Conservation (phyloP, 1,284 basidiomycete species). For the Heterobasidion parviporum region DNA sequence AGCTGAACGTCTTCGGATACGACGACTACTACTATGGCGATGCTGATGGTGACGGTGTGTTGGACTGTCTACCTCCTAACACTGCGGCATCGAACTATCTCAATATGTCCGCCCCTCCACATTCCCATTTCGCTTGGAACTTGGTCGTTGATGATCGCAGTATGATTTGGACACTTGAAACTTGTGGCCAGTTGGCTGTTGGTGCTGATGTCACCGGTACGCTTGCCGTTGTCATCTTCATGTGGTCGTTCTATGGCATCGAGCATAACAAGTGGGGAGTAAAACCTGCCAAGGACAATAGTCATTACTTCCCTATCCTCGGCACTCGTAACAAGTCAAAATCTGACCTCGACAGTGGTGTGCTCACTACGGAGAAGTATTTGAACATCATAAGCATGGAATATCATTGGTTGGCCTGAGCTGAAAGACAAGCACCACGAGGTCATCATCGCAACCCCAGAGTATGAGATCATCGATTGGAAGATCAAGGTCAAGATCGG, state of each 20-base stretch:
- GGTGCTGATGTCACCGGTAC: slow-evolving; percentile 78
- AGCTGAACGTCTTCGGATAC: slow-evolving; percentile 83
- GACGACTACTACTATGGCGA: slow-evolving; percentile 91
- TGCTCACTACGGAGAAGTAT: slow-evolving; percentile 54
- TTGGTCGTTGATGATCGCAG: slow-evolving; percentile 71
- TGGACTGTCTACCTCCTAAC: slow-evolving; percentile 87
- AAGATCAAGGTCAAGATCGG: slow-evolving; percentile 95
- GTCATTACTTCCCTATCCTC: slow-evolving; percentile 73
- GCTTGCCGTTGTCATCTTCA: slow-evolving; percentile 79
- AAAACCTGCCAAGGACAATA: slow-evolving; percentile 55
- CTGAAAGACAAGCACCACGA: slow-evolving; percentile 83
- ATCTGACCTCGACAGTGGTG: slow-evolving; percentile 41
- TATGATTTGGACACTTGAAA: slow-evolving; percentile 70
- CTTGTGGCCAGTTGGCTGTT: slow-evolving; percentile 72
- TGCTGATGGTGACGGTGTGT: slow-evolving; percentile 74
- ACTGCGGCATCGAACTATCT: slow-evolving; percentile 78
- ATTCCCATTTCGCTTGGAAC: slow-evolving; percentile 79
- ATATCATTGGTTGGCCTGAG: slow-evolving; percentile 89
- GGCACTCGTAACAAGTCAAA: slow-evolving; percentile 58
- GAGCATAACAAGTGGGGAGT: slow-evolving; percentile 88
- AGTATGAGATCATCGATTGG: slow-evolving; percentile 95
- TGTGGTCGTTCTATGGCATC: slow-evolving; percentile 94
- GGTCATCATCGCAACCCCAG: slow-evolving; percentile 84
- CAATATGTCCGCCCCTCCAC: slow-evolving; percentile 80
- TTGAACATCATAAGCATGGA: slow-evolving; percentile 46